A percentile compares a stretch with the other conserved stretches of the same genome.
phyloP scores from a whole-genome alignment of 2,329 filamentous ascomycete genomes.

The Rutstroemia sp. region DNA sequence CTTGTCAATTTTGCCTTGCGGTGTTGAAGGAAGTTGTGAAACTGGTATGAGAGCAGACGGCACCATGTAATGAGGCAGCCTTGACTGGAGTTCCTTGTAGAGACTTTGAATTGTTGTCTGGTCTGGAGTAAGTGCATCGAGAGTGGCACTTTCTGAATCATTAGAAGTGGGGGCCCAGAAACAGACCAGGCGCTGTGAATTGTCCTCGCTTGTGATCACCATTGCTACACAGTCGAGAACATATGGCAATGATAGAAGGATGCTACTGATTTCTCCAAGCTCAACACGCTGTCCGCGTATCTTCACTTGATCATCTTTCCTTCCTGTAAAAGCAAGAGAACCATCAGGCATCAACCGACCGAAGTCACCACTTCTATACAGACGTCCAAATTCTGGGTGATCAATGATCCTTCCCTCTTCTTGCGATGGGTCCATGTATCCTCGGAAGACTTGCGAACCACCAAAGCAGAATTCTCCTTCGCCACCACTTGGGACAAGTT shows the following conservation, averaged over 20 bases:
- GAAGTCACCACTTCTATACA: slow-evolving; percentile 79
- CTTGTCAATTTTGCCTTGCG: slow-evolving; percentile 69
- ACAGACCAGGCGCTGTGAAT: slow-evolving; percentile 50
- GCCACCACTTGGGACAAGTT: slow-evolving; percentile 59
- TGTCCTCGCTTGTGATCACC: slow-evolving; percentile 37
- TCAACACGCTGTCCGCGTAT: slow-evolving; percentile 75
- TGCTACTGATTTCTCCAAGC: slow-evolving; percentile 64
- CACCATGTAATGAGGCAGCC: slow-evolving; percentile 70
- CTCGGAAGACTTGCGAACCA: slow-evolving; percentile 70
- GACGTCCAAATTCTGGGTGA: slow-evolving; percentile 59
- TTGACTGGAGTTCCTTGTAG: slow-evolving; percentile 45
- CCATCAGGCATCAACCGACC: slow-evolving; percentile 73
- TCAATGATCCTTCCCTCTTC: slow-evolving; percentile 61
- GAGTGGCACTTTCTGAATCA: not conserved
- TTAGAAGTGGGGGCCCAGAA: slow-evolving; percentile 54
- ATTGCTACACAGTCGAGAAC: slow-evolving; percentile 60
- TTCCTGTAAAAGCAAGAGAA: slow-evolving; percentile 63
- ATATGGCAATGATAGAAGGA: slow-evolving; percentile 43
- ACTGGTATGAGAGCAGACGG: slow-evolving; percentile 69
- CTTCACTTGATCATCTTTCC: slow-evolving; percentile 75
- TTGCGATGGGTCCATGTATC: slow-evolving; percentile 62
- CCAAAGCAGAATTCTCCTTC: slow-evolving; percentile 83
- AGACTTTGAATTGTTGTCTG: slow-evolving; percentile 36
- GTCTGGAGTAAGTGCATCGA: slow-evolving; percentile 32
- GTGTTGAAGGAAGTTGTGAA: slow-evolving; percentile 59